Base-by-base conservation (phyloP, 139 green algal genomes). In the Volvox reticuliferus region DNA sequence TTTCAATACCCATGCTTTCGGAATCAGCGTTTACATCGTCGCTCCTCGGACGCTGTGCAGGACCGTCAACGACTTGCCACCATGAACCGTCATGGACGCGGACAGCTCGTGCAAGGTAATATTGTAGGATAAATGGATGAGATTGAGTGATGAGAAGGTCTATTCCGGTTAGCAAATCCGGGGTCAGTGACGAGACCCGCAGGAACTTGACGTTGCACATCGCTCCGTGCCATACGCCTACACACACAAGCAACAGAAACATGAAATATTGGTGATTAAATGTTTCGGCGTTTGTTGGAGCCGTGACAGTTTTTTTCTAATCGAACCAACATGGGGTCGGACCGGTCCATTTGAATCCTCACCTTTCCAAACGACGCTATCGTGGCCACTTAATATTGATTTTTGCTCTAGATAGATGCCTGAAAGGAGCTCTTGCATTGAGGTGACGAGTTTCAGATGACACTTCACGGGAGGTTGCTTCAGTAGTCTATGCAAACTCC, bases 91-190 rank as follows among this genome's bases (percentile, higher is more conserved):
- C 71, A 35, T 2, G 44, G 14, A 81, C 33, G 30, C 30, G 75
- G 17, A 81, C 33, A 22, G 75, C 75, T 26, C 75, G 75, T 6
- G 75, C 30, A 20, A 81, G 32, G 50, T 81, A 81, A 55, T 81
- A 81, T 35, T 81, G 75, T 55, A 81, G 30, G 12, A 81, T 81
- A 30, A 81, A 81, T 24, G 75, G 75, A 55, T 81, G 75, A 12
- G 73, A 79, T 35, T 79, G 73, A 36, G 14, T 81, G 30, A 55
- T 24, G 18, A 81, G 75, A 2, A 79, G 35, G 73, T 79, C 73
- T 33, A 79, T 19, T 44, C 73, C 73, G 35, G 24, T 9, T 2
- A 79, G 73, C 24, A 79, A 36, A 3, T 36, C 73, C 28, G 28
- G 16, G 1, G 73, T 33, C 16, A 79, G 26, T 2, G 73, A 79